Conservation (phyloP, 805 yeast genomes). For the Torulaspora franciscae region DNA sequence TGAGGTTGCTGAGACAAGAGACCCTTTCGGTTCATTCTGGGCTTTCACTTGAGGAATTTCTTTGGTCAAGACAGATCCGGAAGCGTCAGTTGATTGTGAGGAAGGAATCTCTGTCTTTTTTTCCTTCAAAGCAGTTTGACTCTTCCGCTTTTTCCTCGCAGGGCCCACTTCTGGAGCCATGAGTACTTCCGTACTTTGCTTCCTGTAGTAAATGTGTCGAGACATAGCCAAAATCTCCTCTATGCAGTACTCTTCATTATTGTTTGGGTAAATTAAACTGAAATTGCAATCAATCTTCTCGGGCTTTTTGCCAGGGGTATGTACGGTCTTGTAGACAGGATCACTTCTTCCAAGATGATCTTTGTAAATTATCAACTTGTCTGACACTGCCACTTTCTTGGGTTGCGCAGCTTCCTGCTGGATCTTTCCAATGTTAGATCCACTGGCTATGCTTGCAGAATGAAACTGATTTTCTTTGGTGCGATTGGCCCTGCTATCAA, state of each 20-base stretch:
- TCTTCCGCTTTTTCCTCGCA: conserved; percentile 6
- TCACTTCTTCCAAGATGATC: conserved; percentile 36
- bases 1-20: conserved; percentile 33
- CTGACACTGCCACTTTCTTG: conserved; percentile 1
- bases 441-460: conserved; percentile 50
- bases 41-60: background rate
- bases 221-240: conserved; percentile 59
- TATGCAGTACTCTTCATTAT: conserved; percentile 51
- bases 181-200: background rate
- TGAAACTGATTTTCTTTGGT: conserved; percentile 59
- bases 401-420: conserved; percentile 35
- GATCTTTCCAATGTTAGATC: conserved; percentile 48
- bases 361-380: conserved; percentile 38
- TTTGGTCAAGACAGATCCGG: no score
- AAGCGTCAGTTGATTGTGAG: no score
- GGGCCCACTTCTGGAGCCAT: background rate
- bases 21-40: background rate
- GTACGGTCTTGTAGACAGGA: conserved; percentile 47
- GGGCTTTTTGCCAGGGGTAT: conserved; percentile 52
- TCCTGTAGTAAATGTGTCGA: conserved; percentile 34
- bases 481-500: conserved; percentile 47
- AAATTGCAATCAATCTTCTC: conserved; percentile 60
- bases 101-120: conserved; percentile 8
- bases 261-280: conserved; percentile 47
- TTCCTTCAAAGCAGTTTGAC: conserved; percentile 11